Conservation (phyloP, 2,329 filamentous ascomycete genomes). For the Epicoccum sorghinum region DNA sequence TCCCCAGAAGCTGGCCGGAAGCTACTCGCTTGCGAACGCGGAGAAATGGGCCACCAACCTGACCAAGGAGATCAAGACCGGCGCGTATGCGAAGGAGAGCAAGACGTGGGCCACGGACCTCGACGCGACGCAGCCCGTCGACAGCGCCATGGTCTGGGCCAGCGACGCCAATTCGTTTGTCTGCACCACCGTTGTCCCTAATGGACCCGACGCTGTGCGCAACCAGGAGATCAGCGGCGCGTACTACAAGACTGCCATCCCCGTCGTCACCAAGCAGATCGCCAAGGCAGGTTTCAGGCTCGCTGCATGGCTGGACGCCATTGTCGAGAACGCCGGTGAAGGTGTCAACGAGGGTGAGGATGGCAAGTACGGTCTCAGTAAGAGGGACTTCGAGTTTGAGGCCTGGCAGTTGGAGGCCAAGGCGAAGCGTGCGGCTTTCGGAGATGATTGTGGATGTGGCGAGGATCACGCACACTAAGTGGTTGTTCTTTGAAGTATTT, state of each 20-base stretch:
- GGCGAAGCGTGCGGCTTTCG: slow-evolving; percentile 35
- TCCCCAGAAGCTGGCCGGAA: slow-evolving; percentile 50
- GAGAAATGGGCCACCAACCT: slow-evolving; percentile 48
- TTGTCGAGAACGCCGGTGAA: slow-evolving; percentile 31
- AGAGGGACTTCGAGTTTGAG: slow-evolving; percentile 25
- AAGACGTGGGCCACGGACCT: slow-evolving; percentile 47
- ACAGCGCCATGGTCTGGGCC: slow-evolving; percentile 51
- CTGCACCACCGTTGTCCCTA: slow-evolving; percentile 50
- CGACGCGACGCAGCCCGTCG: slow-evolving; percentile 43
- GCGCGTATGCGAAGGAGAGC: slow-evolving; percentile 43
- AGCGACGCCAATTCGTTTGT: slow-evolving; percentile 52
- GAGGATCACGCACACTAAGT: slow-evolving; percentile 33
- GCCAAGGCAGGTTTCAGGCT: slow-evolving; percentile 48
- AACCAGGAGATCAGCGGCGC: slow-evolving; percentile 46
- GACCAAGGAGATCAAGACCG: slow-evolving; percentile 47
- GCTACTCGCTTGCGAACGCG: slow-evolving; percentile 48
- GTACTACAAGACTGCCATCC: slow-evolving; percentile 46
- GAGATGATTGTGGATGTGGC: slow-evolving; percentile 32
- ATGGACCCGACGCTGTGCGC: slow-evolving; percentile 45
- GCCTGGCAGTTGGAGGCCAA: slow-evolving; percentile 39
- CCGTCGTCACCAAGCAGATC: slow-evolving; percentile 51
- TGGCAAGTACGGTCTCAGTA: slow-evolving; percentile 18
- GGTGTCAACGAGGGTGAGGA: slow-evolving; percentile 14
- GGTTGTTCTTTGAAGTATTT: background rate
- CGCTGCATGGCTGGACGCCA: slow-evolving; percentile 39